Base-by-base conservation (phyloP, 306 rosid species). In the Gleditsia sinensis region DNA sequence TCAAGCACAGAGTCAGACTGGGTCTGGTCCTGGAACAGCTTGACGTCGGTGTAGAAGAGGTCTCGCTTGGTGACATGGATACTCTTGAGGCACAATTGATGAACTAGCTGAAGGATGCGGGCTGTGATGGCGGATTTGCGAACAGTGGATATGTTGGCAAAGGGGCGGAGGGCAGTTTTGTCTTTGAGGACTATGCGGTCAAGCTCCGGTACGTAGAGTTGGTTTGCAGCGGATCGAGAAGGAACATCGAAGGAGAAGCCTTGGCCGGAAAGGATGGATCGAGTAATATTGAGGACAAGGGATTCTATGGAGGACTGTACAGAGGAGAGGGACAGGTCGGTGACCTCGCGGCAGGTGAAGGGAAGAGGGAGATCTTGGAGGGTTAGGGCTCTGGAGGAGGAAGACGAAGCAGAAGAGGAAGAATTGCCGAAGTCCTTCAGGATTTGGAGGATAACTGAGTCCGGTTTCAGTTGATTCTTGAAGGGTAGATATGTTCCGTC, bases 1-100 rank as follows among this genome's bases (percentile, higher is more conserved):
- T 93, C 98, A 9, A 93, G 91, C 9, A 93, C 91, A 0, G 97
- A 70, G 25, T 93, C 98, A 0, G 98, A 93, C 73, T 93, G 97
- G 0, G 85, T 59, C 84, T 93, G 98, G 69, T 91, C 98, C 79
- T 89, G 96, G 65, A 93, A 93, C 45, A 93, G 89, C 87, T 91
- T 93, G 14, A 93, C 98, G 7, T 93, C 98, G 28, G 97, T 93
- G 72, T 93, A 93, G 81, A 91, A 93, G 37, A 93, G 84, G 80
- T 91, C 98, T 70, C 98, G 88, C 96, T 93, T 93, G 28, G 98
- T 93, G 67, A 93, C 97, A 19, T 93, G 98, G 55, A 93, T 93
- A 58, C 66, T 85, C 72, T 91, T 93, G 37, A 78, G 61, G 82
- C 94, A 91, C 57, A 91, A 91, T 82, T 93, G 92, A 73, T 89